These are phyloP conservation scores for Boletellus emodensis DNA, from an alignment of 768 basidiomycete genomes.

Conservation along the genomic window DNA sequence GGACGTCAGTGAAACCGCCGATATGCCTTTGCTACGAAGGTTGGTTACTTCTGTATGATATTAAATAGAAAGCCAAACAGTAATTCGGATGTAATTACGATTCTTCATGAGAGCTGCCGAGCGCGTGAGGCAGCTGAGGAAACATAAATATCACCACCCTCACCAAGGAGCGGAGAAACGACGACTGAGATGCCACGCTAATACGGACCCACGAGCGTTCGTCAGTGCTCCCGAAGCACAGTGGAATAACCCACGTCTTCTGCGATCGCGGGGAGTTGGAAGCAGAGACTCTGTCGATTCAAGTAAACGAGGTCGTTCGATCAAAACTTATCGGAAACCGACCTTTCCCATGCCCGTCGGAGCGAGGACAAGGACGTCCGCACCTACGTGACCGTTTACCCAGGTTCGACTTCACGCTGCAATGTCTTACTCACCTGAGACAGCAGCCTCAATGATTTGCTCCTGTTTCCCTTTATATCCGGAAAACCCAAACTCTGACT, in stretches of 20 bases:
- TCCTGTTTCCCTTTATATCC: slow-evolving; percentile 75
- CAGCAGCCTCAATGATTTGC: slow-evolving; percentile 68
- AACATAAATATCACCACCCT: slow-evolving; percentile 10
- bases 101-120: slow-evolving; percentile 74
- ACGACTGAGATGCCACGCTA: slow-evolving; percentile 71
- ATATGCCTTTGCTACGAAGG: slow-evolving; percentile 50
- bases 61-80: slow-evolving; percentile 1
- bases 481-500: slow-evolving; percentile 62
- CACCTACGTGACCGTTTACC: slow-evolving; percentile 37
- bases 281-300: slow-evolving; percentile 65
- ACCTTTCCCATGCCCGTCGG: slow-evolving; percentile 92
- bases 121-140: neutral
- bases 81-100: slow-evolving; percentile 42
- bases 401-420: neutral
- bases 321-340: neutral
- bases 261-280: slow-evolving; percentile 76
- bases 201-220: neutral
- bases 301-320: neutral
- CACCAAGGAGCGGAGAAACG: slow-evolving; percentile 74
- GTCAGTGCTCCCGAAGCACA: neutral
- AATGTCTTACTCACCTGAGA: slow-evolving; percentile 42
- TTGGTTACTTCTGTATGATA: slow-evolving; percentile 54
- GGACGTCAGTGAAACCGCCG: slow-evolving; percentile 61
- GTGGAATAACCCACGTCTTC: slow-evolving; percentile 41
- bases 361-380: slow-evolving; percentile 74